Evolutionary conservation across 164 flowering plant genomes (phyloP), one percentile per base, ranked within the genome.

Genomic region (Aristolochia californica): DNA sequence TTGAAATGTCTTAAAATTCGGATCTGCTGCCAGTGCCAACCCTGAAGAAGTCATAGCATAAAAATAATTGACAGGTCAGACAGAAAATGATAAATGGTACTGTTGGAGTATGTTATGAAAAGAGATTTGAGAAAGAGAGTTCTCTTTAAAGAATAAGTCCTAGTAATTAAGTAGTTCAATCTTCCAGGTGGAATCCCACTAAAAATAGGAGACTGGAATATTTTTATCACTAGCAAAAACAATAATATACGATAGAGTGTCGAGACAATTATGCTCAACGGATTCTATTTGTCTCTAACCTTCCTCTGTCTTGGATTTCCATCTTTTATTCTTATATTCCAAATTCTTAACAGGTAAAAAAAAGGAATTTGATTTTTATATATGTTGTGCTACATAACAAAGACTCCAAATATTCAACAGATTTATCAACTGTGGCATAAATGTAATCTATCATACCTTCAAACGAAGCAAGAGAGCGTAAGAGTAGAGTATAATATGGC

Each of bases 391-490:
- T 4, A 47, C 26, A 54, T 25, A 54, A 14, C 4, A 24, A 54
- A n/a, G 12, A 13, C 20, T 27, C 43, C 14, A 26, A 24, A 54
- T 13, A 25, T 28, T 23, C 2, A 16, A 17, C 56, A 27, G 26
- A 20, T 52, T 7, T 23, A 15, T 11, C 38, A 54, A 16, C 13
- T 17, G 22, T 26, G 13, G 10, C 40, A 27, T 2, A 16, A 13
- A 54, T 2, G 2, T 16, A 28, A 25, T 26, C 45, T 22, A 38
- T 44, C 48, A 43, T 77, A 93, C 99, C 99, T 84, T 93, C 99
- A 49, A 89, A 71, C 45, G 96, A 93, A 55, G 96, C 99, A 13
- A 93, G 77, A 64, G 99, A 89, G 17, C 99, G 91, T n/a, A 93
- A 71, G 30, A 93, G 74, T 45, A 93, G 78, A 8, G 84, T 80